Base-by-base conservation (phyloP, 306 rosid genomes). In the Pterocarpus macrocarpus region DNA sequence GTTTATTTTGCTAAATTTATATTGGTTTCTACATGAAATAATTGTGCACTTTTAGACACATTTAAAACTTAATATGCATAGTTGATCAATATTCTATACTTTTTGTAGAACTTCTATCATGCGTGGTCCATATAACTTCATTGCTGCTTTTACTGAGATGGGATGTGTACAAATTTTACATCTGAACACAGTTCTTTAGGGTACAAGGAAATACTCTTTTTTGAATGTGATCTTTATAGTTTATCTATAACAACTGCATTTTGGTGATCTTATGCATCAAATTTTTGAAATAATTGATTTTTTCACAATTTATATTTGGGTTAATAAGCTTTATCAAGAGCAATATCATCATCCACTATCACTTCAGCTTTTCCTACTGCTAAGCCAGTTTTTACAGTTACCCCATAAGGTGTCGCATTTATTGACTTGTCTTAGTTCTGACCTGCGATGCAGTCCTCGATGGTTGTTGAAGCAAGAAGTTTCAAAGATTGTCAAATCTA, bases 401-500 rank as follows among this genome's bases (percentile, higher is more conserved):
- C 72, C 49, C 59, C 64, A 43, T 67, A 50, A 75, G 47, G 22
- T 61, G 68, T 68, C 32, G 39, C 85, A 68, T 55, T 36, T 63
- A 62, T 78, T 83, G 35, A 86, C 66, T 3, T 82, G 75, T 82
- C 75, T 64, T 70, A 58, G 34, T 65, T 28, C 52, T 87, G 90
- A 59, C 75, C 58, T 82, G 33, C 69, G 68, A 44, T 86, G 90
- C 97, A 96, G 99, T 89, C 98, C 99, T 68, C 88, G 96, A 78
- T 96, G 99, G 99, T 87, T 96, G 80, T 86, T 96, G 91, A 96
- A 96, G 81, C 99, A 92, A 84, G 99, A 96, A 86, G 94, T 96
- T 65, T 90, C 98, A 17, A 96, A 90, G 89, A 90, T 93, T 50
- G 92, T 94, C 68, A 92, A 90, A 81, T 92, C 99, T 75, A 88